Evolutionary conservation across 371 early-diverging fungal species (phyloP).

Genomic region (Mucor lusitanicus): DNA sequence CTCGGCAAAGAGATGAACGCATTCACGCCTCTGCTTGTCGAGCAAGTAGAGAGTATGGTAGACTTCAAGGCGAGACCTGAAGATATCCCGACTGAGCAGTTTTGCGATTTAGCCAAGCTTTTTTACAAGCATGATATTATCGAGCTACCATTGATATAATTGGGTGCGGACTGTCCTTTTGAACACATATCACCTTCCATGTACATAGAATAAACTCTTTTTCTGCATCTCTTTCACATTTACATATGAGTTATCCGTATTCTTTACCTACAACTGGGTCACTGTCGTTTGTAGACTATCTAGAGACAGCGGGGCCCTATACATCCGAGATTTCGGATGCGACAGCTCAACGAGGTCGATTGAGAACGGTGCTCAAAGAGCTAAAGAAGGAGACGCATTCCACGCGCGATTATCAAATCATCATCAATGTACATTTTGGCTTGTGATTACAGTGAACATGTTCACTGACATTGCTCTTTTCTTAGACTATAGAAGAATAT

Average conservation of each 20-base stretch:
- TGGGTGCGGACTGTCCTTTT: background rate
- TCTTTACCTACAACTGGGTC: constrained; percentile 64
- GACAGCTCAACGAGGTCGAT: constrained; percentile 61
- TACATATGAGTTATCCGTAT: constrained; percentile 60
- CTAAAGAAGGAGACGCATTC: constrained; percentile 55
- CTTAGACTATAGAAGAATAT: constrained; percentile 65
- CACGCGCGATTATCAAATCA: constrained; percentile 53
- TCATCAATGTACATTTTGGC: constrained; percentile 38
- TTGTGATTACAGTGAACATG: background rate
- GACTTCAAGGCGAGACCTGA: constrained; percentile 64
- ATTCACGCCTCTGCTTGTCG: constrained; percentile 28
- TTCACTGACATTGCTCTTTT: background rate
- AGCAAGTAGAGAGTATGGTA: constrained; percentile 44
- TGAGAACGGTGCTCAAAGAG: constrained; percentile 59
- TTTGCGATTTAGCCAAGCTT: constrained; percentile 52
- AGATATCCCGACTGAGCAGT: constrained; percentile 57
- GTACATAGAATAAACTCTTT: background rate
- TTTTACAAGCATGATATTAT: constrained; percentile 33
- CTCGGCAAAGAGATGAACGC: constrained; percentile 40
- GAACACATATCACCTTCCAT: background rate
- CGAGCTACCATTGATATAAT: constrained; percentile 6
- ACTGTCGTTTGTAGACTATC: constrained; percentile 60
- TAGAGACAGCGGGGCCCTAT: constrained; percentile 41
- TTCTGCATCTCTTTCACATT: background rate
- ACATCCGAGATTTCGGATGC: constrained; percentile 62